Base-by-base conservation (phyloP, 805 yeast genomes). In the Candida coquimbonensis region DNA sequence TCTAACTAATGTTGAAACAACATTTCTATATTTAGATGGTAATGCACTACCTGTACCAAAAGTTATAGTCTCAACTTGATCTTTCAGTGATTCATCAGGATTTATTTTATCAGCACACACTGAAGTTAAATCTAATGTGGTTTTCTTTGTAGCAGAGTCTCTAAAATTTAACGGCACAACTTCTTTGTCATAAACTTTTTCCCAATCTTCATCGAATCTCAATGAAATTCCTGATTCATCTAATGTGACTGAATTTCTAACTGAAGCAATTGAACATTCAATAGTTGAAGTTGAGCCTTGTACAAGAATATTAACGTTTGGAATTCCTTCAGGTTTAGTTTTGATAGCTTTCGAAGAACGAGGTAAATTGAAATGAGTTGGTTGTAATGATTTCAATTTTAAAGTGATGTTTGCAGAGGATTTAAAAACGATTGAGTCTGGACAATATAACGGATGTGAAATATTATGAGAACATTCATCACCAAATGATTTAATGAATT, bases 21-120 rank as follows among this genome's bases (percentile, higher is more conserved):
- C 99, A 59, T 93, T 93, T 53, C 98, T 73, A 54, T 80, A 78
- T 48, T 79, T 77, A 0, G 96, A 80, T 0, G 99, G 99, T 31
- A 87, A 62, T 0, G 98, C 93, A 32, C 95, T 83, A 0, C 98
- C 98, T 0, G 99, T 93, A 4, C 99, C 99, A 8, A 91, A 63
- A 0, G 96, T 83, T 9, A 86, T 68, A 0, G 83, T 65, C 56
- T 87, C 88, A 1, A 83, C 82, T 50, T 78, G 75, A 35, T 73
- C 78, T 46, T 65, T 68, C 46, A 76, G 65, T 0, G 60, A 16
- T 2, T n/a, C 16, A 0, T 26, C 5, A 2, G 40, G 5, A 14
- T 45, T 29, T 8, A 51, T 62, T 1, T 53, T 40, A 1, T 53
- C 37, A 2, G 61, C 40, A 1, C 63, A 49, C 3, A 67, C 56